Base-by-base conservation (phyloP, 495 filamentous ascomycete species). In the Cladorrhinum samala region DNA sequence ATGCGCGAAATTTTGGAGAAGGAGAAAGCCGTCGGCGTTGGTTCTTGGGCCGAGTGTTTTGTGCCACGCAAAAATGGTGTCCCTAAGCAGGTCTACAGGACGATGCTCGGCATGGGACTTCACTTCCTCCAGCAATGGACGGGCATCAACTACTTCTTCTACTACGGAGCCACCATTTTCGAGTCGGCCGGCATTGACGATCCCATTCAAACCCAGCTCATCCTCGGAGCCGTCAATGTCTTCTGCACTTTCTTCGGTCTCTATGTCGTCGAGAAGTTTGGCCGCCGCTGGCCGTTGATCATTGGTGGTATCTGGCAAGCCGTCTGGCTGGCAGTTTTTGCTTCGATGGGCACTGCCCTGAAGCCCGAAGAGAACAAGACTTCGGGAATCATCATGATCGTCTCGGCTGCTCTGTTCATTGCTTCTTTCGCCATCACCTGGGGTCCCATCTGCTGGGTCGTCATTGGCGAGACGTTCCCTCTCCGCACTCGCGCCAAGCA, bases 361-460 rank as follows among this genome's bases (percentile, higher is more conserved):
- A 67, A 77, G 11, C 70, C 64, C n/a, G 62, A 60, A 55, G 78
- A 75, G 13, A 82, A 73, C 18, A 67, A 61, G 1, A 59, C 56
- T 1, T 75, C 84, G 13, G 86, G 87, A 45, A 72, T 77, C 25
- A 76, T 83, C 54, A 83, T 90, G 77, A 89, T 91, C 49, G 80
- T 89, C 24, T 85, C 87, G 62, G 83, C 87, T 7, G 85, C 83
- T 61, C 78, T 90, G 68, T 91, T 82, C 61, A 83, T 83, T 39
- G 67, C 68, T 21, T 72, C 71, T 0, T 78, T 77, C 39, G 76
- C 76, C 73, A 83, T 77, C 27, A 88, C 86, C 37, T 92, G 88
- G 88, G 88, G 87, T 39, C 89, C 88, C 14, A 86, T 89, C 42
- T 75, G 86, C 51, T 92, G 87, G 87, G 79, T 82, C 16, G 77